phyloP scores from a whole-genome alignment of 805 yeast genomes.

The Saccharomycopsis fibuligera region DNA sequence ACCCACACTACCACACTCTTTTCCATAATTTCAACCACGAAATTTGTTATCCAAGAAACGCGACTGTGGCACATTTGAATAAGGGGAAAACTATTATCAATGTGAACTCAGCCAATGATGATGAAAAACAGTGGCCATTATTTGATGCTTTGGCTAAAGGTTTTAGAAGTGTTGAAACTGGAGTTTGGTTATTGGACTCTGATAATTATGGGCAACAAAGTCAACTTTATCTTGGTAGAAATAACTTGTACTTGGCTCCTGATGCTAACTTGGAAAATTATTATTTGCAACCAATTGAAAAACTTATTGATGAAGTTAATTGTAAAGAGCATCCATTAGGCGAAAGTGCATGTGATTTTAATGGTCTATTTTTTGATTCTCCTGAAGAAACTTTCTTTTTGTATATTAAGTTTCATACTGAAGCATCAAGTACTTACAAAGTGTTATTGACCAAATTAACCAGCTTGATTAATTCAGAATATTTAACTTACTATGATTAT shows the following conservation, averaged over 20 bases:
- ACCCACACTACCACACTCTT: neutral
- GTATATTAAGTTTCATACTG: conserved; percentile 52
- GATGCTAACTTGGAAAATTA: conserved; percentile 40
- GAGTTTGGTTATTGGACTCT: conserved; percentile 44
- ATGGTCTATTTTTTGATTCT: conserved; percentile 40
- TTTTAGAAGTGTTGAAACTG: conserved; percentile 54
- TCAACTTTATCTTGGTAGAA: conserved; percentile 58
- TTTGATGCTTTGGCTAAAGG: conserved; percentile 50
- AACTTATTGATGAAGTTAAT: conserved; percentile 44
- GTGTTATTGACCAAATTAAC: conserved; percentile 39
- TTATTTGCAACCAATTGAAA: conserved; percentile 47
- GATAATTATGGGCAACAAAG: conserved; percentile 30
- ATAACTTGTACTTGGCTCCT: conserved; percentile 38
- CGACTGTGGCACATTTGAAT: conserved; percentile 21
- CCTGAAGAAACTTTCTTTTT: conserved; percentile 48
- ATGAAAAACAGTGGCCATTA: conserved; percentile 52
- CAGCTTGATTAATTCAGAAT: conserved; percentile 43
- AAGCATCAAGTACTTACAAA: conserved; percentile 36
- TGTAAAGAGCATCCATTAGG: conserved; percentile 21
- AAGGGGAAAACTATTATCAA: conserved; percentile 27
- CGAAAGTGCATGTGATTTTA: conserved; percentile 25
- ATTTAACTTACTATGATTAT: conserved; percentile 44
- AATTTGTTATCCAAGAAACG: conserved; percentile 10
- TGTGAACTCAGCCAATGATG: conserved; percentile 65
- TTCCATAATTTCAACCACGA: conserved; percentile 6